Evolutionary conservation across 139 green algal species (phyloP).

Genomic region (Pedinophyceae sp.): DNA sequence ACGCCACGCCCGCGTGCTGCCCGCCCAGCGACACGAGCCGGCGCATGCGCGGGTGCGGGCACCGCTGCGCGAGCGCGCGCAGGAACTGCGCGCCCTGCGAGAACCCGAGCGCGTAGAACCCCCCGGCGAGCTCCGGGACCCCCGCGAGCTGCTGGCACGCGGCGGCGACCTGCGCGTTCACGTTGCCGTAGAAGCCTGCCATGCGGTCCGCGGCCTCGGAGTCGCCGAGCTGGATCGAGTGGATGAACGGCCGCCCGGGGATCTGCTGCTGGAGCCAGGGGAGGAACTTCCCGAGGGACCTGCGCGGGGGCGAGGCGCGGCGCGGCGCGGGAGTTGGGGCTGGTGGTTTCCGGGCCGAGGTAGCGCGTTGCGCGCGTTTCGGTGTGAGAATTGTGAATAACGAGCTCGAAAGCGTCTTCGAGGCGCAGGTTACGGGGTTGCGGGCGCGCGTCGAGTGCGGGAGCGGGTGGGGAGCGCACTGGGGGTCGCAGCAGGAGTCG

Average conservation of each 20-base stretch:
- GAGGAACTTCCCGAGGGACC: not conserved
- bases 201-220: not conserved
- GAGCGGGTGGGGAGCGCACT: too few species aligned
- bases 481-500: constrained; percentile 10
- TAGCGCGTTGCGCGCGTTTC: too few species aligned
- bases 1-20: constrained; percentile 11
- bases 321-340: not conserved
- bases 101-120: constrained; percentile 12
- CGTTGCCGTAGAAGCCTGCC: constrained; percentile 5
- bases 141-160: constrained; percentile 4
- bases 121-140: not conserved
- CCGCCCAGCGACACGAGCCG: constrained; percentile 10
- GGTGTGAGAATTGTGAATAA: too few species aligned
- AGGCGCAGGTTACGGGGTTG: too few species aligned
- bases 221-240: not conserved
- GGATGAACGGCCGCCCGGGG: not conserved
- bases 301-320: not conserved
- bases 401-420: too few species aligned
- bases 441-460: too few species aligned
- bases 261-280: not conserved
- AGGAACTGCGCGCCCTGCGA: constrained; percentile 16
- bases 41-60: not conserved
- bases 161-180: constrained; percentile 1
- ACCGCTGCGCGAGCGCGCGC: constrained; percentile 9
- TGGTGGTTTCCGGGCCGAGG: too few species aligned